Base-by-base conservation (phyloP, 2,329 filamentous ascomycete genomes). In the Scleromitrula shiraiana region DNA sequence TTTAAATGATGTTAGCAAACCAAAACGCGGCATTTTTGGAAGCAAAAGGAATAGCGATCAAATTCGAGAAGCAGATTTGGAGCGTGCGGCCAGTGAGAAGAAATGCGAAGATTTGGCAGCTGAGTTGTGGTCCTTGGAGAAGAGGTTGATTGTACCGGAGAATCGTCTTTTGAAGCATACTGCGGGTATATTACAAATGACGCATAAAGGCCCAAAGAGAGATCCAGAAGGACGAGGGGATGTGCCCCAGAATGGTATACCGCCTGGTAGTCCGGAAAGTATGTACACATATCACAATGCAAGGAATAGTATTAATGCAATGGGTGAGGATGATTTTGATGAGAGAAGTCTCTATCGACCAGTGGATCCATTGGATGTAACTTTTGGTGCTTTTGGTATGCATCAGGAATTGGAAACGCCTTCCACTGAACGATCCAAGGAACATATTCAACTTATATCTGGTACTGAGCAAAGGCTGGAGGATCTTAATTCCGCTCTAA, bases 121-220 rank as follows among this genome's bases (percentile, higher is more conserved):
- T 33, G 88, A 95, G 59, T 70, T 97, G 30, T 88, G 86, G 69
- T 76, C 77, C 50, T 70, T 95, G 48, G 88, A 96, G 66, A 86
- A 85, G 65, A 73, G 85, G 56, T 71, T 84, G 50, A 82, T 88
- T 69, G 77, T 84, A 50, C 77, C 87, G 7, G 86, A 94, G 60
- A 78, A 78, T 58, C 79, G 81, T 53, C 70, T 98, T 37, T 70
- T 97, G 42, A 82, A 91, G 64, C 93, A 98, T 64, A 97, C 91
- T 0, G 90, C 93, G 12, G 91, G 88, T 37, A 87, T 98, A 32
- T 70, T 98, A 46, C 89, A 95, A 63, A 77, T 95, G 65, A 94
- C 90, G 7, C 90, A 97, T 67, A 85, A 83, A 58, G 80, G 78
- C 0, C 73, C 84, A n/a, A 72, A 74, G 56, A 70, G 74, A 56